Base-by-base conservation (phyloP, 2,329 filamentous ascomycete genomes). In the Penicillium aurantiogriseum region DNA sequence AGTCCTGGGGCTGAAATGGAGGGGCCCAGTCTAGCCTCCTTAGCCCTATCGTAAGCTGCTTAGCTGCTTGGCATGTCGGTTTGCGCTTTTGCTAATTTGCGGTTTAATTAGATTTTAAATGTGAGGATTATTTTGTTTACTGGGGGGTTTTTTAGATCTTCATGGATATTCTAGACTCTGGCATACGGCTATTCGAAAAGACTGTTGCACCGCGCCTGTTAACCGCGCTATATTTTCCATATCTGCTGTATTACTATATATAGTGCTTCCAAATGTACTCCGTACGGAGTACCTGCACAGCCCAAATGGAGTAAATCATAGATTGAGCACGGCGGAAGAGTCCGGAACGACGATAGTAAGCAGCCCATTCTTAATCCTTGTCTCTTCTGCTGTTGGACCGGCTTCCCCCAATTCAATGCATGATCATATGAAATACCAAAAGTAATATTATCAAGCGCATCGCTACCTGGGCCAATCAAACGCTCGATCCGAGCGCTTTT, bases 351-450 rank as follows among this genome's bases (percentile, higher is more conserved):
- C 11, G 9, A 52, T 25, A n/a, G 25, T 36, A 13, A 62, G 27
- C 29, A 35, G 23, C 2, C 42, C 40, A 21, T 47, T 38, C 2
- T n/a, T 15, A 33, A 56, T 42, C 21, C 39, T 25, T 9, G 49
- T 38, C n/a, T 19, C 46, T 23, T 61, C 38, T 64, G 52, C 17
- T 57, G 53, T 29, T 21, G 48, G 15, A 60, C 60, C 2, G 58
- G 45, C 8, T 44, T 58, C 10, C 62, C 62, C 31, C 54, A 21
- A 36, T 46, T 36, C 3, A 71, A 56, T 51, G 61, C 58, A 36
- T 57, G 62, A 15, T 59, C 59, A 53, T 68, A 63, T 10, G 61
- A 63, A 46, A 62, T 21, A n/a, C 57, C 55, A 4, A 61, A 65
- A 1, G 57, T 63, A 4, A 59, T 31, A 25, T 56, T 54, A 11